phyloP scores from a whole-genome alignment of 371 early-diverging fungal genomes.

The Basidiobolus meristosporus region DNA sequence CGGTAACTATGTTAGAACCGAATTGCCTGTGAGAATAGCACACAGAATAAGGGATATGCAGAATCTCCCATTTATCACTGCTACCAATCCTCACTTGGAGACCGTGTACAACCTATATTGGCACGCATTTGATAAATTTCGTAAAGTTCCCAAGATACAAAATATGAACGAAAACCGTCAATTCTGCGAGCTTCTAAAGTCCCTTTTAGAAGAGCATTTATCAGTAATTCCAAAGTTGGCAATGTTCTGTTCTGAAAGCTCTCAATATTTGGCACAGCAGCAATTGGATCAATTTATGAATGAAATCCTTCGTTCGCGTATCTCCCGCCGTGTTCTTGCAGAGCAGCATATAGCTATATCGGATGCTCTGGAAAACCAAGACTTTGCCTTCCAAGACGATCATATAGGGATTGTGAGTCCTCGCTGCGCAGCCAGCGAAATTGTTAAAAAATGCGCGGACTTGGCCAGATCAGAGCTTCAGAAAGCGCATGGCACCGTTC shows the following conservation, averaged over 20 bases:
- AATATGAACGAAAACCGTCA: constrained; percentile 48
- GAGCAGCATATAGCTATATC: constrained; percentile 80
- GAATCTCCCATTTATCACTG: constrained; percentile 79
- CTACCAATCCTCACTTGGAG: constrained; percentile 79
- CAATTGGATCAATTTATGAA: constrained; percentile 76
- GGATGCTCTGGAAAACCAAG: too few relatives aligned
- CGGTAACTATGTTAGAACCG: constrained; percentile 77
- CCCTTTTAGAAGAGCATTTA: constrained; percentile 50
- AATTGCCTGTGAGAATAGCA: constrained; percentile 79
- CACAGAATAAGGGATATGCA: constrained; percentile 81
- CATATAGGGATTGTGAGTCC: constrained; percentile 17
- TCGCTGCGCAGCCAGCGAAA: constrained; percentile 16
- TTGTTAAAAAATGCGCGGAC: constrained; percentile 22
- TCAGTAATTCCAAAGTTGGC: constrained; percentile 75
- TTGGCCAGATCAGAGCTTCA: constrained; percentile 1
- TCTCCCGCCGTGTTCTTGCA: constrained; percentile 76
- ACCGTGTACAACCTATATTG: constrained; percentile 76
- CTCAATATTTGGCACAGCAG: constrained; percentile 24
- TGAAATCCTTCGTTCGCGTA: constrained; percentile 73
- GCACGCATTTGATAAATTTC: constrained; percentile 69
- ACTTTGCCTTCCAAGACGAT: too few relatives aligned
- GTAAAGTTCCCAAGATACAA: constrained; percentile 37
- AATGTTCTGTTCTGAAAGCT: constrained; percentile 64
- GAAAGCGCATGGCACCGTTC: constrained; percentile 4
- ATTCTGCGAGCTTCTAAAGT: constrained; percentile 52